A percentile compares a stretch with the other conserved stretches of the same genome.
Evolutionary conservation across 192 early-diverging fungal species (phyloP).

Genomic region (Umbelopsis sp.): DNA sequence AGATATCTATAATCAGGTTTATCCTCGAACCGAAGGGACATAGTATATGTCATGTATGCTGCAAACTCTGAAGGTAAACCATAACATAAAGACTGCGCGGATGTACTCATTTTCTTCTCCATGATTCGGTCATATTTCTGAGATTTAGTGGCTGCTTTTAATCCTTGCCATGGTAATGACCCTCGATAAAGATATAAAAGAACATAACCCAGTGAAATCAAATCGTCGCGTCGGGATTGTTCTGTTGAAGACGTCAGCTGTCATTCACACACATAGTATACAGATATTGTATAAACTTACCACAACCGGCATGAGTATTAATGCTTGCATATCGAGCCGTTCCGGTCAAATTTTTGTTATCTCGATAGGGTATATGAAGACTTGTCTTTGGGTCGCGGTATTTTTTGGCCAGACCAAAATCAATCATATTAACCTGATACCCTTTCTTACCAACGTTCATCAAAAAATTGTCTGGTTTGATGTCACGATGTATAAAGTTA

Average conservation of each 20-base stretch:
- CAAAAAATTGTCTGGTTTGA: constrained; percentile 91
- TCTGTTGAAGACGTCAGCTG: constrained; percentile 45
- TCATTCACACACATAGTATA: not conserved
- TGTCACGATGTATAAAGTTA: constrained; percentile 91
- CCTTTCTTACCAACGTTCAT: constrained; percentile 86
- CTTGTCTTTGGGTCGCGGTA: constrained; percentile 84
- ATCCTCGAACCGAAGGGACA: constrained; percentile 85
- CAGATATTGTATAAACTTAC: constrained; percentile 40
- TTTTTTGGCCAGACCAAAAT: constrained; percentile 91
- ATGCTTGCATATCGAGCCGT: constrained; percentile 92
- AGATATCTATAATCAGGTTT: constrained; percentile 91
- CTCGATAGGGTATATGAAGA: constrained; percentile 88
- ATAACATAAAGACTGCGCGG: constrained; percentile 78
- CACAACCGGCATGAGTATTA: constrained; percentile 81
- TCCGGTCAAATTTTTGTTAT: constrained; percentile 92
- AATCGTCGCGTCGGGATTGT: constrained; percentile 88
- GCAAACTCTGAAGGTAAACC: constrained; percentile 85
- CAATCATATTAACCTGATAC: constrained; percentile 86
- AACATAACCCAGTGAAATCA: constrained; percentile 87
- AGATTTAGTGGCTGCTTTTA: constrained; percentile 86
- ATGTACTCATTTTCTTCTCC: constrained; percentile 90
- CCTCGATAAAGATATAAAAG: constrained; percentile 92
- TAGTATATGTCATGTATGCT: constrained; percentile 84
- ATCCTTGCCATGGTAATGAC: constrained; percentile 89
- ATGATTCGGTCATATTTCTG: constrained; percentile 95